Base-by-base conservation (phyloP, 176 grass and related monocot genomes). In the Poa pratensis region DNA sequence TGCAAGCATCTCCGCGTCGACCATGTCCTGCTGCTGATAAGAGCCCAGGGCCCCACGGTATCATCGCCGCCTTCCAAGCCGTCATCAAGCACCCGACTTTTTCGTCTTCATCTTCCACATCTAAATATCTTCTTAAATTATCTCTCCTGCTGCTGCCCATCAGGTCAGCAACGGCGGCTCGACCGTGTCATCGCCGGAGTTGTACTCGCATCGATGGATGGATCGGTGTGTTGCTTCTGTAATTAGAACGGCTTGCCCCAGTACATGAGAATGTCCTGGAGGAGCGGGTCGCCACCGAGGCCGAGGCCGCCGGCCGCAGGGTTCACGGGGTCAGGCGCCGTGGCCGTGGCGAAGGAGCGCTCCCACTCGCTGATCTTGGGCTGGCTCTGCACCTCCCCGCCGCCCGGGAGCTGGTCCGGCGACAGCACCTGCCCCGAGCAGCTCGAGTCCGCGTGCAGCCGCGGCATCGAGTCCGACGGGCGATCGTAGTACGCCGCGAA, bases 251-350 rank as follows among this genome's bases (percentile, higher is more conserved):
- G 96, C 75, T 93, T 98, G 65, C 89, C 89, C 85, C 86, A 91
- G 86, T 95, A 95, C 93, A 94, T 92, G 86, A 98, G 90, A 77
- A 95, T 94, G 88, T 95, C 96, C 85, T 98, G 96, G 74, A 98
- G 82, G 43, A 98, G 80, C 15, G 96, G 96, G 74, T 98, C 96
- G 48, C 74, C 82, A 58, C 59, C 79, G 64, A 80, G 11, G 66
- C 62, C 52, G 19, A 28, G n/a, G 35, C 42, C 40, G 8, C 83
- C 92, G 42, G 78, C 88, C 23, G 82, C 58, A 0, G 85, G 82
- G 83, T 92, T 66, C 22, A 84, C 85, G n/a, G 91, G 50, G 34
- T 80, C 82, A 52, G 73, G 48, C 13, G 46, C 46, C 37, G 61
- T 67, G 18, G 46, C 46, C 37, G 61, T 67, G 18, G 80, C 77